Evolutionary conservation across 345 rosid species (phyloP).

Genomic region (Trapa incisa): DNA sequence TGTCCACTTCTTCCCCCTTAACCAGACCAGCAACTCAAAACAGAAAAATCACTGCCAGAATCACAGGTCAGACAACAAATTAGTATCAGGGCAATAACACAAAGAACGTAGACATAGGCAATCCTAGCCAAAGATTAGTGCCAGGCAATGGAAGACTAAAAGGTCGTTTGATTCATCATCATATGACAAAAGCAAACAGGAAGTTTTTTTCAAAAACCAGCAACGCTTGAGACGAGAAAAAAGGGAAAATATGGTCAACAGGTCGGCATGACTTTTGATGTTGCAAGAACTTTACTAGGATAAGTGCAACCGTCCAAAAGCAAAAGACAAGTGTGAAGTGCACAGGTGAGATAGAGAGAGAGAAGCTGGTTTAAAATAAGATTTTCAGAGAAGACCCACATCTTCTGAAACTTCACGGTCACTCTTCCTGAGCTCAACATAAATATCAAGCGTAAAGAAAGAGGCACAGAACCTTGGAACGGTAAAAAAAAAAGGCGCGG

Average conservation of each 20-base stretch:
- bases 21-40: too few relatives aligned
- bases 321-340: too few relatives aligned
- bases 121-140: not conserved
- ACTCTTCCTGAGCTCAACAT: not conserved
- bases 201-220: not conserved
- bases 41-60: not conserved
- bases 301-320: too few relatives aligned
- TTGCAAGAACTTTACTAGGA: not conserved
- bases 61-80: not conserved
- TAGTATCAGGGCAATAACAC: not conserved
- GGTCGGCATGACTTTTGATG: slow-evolving; percentile 6
- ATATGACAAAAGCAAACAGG: too few relatives aligned
- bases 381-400: not conserved
- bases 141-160: not conserved
- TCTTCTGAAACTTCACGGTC: too few relatives aligned
- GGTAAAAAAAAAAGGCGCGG: not conserved
- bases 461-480: not conserved
- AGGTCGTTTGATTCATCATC: not conserved
- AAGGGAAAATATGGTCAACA: not conserved
- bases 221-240: not conserved
- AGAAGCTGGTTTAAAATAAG: not conserved
- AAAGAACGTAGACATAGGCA: not conserved
- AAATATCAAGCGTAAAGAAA: not conserved
- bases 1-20: too few relatives aligned
- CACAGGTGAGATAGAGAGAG: not conserved